Percentiles rank a stretch among this genome's conserved stretches.
phyloP scores from a whole-genome alignment of 148 eudicot species.

The Spergularia marina region DNA sequence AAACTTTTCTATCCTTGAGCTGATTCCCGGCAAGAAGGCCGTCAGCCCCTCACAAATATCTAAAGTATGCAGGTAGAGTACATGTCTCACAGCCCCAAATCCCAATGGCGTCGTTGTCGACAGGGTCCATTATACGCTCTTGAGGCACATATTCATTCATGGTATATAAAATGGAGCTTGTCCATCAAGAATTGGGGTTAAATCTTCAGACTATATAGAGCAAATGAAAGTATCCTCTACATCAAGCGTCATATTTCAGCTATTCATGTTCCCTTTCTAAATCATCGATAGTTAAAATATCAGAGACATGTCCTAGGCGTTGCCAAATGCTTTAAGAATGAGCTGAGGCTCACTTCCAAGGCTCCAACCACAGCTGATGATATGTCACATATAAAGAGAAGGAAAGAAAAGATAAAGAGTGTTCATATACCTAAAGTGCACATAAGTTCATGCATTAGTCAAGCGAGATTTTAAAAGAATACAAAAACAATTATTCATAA shows the following conservation, averaged over 20 bases:
- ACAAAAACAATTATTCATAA: not conserved
- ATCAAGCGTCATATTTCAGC: not conserved
- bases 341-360: not conserved
- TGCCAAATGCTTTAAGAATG: not conserved
- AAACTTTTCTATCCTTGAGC: not conserved
- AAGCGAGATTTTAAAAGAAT: not conserved
- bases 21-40: not conserved
- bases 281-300: not conserved
- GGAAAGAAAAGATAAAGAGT: not conserved
- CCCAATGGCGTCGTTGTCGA: not conserved
- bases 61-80: not conserved
- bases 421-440: not conserved
- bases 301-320: not conserved
- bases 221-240: not conserved
- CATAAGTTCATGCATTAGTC: not conserved
- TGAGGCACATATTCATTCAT: not conserved
- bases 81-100: not conserved
- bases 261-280: not conserved
- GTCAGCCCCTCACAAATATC: not conserved
- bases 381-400: not conserved
- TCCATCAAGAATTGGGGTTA: not conserved
- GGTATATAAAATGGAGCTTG: not conserved
- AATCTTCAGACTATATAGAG: not conserved
- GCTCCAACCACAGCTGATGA: not conserved
- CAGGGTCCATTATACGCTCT: not conserved